Conservation (phyloP, 768 basidiomycete genomes). For the Gloeostereum incarnatum region DNA sequence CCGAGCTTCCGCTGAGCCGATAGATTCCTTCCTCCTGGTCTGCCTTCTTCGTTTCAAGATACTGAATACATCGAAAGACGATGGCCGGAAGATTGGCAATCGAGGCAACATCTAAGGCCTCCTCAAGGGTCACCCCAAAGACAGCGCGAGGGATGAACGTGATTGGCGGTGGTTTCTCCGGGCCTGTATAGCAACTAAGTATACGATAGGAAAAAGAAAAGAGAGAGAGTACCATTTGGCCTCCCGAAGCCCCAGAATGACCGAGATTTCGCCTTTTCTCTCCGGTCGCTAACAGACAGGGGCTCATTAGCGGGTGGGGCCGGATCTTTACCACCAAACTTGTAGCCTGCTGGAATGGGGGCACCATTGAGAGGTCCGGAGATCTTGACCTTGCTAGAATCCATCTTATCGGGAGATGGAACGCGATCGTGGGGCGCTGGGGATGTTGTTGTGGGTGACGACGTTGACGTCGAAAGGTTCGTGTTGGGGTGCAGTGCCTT, state of each 20-base stretch:
- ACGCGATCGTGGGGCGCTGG: slow-evolving; percentile 42
- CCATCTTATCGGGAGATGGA: slow-evolving; percentile 43
- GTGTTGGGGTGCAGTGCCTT: slow-evolving; percentile 30
- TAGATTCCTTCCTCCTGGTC: slow-evolving; percentile 98
- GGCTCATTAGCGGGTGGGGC: slow-evolving; percentile 28
- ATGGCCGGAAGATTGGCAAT: slow-evolving; percentile 91
- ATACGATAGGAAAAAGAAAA: slow-evolving; percentile 1
- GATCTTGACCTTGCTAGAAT: slow-evolving; percentile 70
- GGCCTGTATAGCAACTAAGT: background rate
- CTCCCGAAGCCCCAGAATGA: slow-evolving; percentile 91
- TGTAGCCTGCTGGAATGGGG: slow-evolving; percentile 82
- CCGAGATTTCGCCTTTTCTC: slow-evolving; percentile 88
- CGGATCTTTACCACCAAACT: slow-evolving; percentile 75
- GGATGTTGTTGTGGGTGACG: slow-evolving; percentile 35
- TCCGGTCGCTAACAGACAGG: slow-evolving; percentile 47
- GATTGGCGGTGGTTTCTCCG: slow-evolving; percentile 25
- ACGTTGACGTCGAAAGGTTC: slow-evolving; percentile 58
- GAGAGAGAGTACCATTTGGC: slow-evolving; percentile 32
- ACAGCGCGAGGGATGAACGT: slow-evolving; percentile 57
- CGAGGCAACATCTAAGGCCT: slow-evolving; percentile 81
- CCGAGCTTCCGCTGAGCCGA: slow-evolving; percentile 88
- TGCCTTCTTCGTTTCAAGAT: slow-evolving; percentile 88
- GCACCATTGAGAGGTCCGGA: slow-evolving; percentile 81
- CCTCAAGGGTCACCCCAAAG: slow-evolving; percentile 82
- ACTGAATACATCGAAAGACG: slow-evolving; percentile 92